Percentiles rank a stretch among this genome's conserved stretches.
phyloP scores from a whole-genome alignment of 495 filamentous ascomycete genomes.

The Pseudotulostoma volvatum region DNA sequence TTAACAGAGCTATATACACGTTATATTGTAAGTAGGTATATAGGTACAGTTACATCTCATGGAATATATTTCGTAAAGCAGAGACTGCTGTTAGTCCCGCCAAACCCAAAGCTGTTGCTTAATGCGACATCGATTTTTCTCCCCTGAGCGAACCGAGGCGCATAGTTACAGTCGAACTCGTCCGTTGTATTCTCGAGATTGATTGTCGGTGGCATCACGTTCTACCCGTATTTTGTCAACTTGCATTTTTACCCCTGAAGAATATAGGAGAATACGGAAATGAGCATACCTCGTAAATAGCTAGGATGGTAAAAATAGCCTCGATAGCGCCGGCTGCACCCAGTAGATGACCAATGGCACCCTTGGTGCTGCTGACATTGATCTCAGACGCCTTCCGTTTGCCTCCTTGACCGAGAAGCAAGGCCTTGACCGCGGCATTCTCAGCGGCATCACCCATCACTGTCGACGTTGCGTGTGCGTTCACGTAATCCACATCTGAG shows the following conservation, averaged over 20 bases:
- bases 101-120: conserved; percentile 96
- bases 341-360: conserved; percentile 79
- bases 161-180: conserved; percentile 77
- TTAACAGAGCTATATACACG: too few relatives aligned
- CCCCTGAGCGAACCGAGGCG: conserved; percentile 52
- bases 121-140: conserved; percentile 56
- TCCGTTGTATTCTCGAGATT: conserved; percentile 55
- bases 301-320: conserved; percentile 65
- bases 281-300: conserved; percentile 50
- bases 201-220: conserved; percentile 69
- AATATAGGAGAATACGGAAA: too few relatives aligned
- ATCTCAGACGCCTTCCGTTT: conserved; percentile 43
- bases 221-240: too few relatives aligned
- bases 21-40: too few relatives aligned
- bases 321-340: conserved; percentile 84
- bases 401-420: conserved; percentile 63
- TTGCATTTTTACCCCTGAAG: too few relatives aligned
- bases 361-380: conserved; percentile 85
- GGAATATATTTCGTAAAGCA: conserved; percentile 42
- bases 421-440: conserved; percentile 59
- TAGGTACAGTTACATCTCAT: too few relatives aligned
- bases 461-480: conserved; percentile 88
- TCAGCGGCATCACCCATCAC: conserved; percentile 74
- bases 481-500: conserved; percentile 69
- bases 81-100: conserved; percentile 84